Evolutionary conservation across 176 grass and related monocot genomes (phyloP), one percentile per base, ranked within the genome.

Genomic region (Aegilops sharonensis): DNA sequence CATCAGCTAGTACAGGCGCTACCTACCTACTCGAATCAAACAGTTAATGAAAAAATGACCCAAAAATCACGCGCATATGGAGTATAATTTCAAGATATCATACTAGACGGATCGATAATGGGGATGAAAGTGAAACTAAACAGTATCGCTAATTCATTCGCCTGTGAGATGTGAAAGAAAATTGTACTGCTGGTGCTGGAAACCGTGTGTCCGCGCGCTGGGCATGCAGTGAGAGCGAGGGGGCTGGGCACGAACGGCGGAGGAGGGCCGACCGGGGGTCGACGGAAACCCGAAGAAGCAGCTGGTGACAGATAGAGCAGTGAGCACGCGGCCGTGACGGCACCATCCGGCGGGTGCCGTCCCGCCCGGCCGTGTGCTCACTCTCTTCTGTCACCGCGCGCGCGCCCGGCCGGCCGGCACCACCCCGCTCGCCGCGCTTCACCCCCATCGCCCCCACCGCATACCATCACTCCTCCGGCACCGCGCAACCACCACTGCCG

Each of bases 331-430:
- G 84, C 90, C 87, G 90, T 87, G 83, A 92, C 90, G 79, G 87
- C 90, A 92, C 86, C 86, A 24, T 18, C 90, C 60, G 37, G 72
- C 90, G 79, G 87, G 87, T 89, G 90, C 86, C 86, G 83, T 88
- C 72, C 84, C 34, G 82, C 83, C 71, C 71, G 89, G 90, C 75
- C 83, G 87, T 86, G 87, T 92, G 90, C 90, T 92, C 90, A 92
- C 90, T 92, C 90, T 92, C 90, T 92, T 92, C 90, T 92, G 90
- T 92, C 90, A 92, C 79, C 87, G 18, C 65, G 90, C 87, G 31
- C 89, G 25, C 60, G 79, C 67, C 56, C 18, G 75, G 29, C 61
- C 23, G 47, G 11, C 72, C 68, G 30, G 36, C 81, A 54, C 48
- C 9, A 9, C 5, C 45, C 35, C 62, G 12, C 67, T 20, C 87